phyloP scores from a whole-genome alignment of 345 rosid species.

The Aurinia saxatilis region DNA sequence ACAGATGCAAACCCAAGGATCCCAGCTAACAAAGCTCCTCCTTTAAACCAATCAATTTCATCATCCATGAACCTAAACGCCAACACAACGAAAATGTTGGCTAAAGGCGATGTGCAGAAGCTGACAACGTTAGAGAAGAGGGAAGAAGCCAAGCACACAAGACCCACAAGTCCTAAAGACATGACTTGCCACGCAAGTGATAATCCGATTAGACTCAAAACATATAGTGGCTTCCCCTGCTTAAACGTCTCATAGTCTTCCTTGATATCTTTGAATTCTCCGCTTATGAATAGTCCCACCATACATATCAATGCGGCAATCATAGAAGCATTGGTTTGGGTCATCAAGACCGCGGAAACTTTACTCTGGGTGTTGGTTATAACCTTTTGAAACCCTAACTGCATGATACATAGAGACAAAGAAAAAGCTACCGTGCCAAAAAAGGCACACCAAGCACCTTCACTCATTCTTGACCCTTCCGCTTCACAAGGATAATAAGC shows the following conservation, averaged over 20 bases:
- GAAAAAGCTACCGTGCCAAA: constrained; percentile 37
- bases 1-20: constrained; percentile 17
- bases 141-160: constrained; percentile 30
- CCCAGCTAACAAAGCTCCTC: constrained; percentile 28
- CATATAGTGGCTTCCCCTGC: constrained; percentile 16
- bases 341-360: constrained; percentile 12
- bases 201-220: constrained; percentile 17
- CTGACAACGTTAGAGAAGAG: constrained; percentile 34
- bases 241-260: constrained; percentile 16
- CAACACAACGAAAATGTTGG: constrained; percentile 18
- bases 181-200: constrained; percentile 30
- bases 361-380: neutral
- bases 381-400: constrained; percentile 31
- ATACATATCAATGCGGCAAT: constrained; percentile 22
- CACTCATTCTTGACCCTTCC: constrained; percentile 4
- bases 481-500: constrained; percentile 23
- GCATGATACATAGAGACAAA: constrained; percentile 35
- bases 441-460: constrained; percentile 28
- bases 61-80: constrained; percentile 28
- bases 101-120: constrained; percentile 21
- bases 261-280: constrained; percentile 5
- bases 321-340: constrained; percentile 21
- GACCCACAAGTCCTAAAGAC: constrained; percentile 33
- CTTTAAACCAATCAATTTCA: constrained; percentile 16
- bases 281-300: constrained; percentile 19